Percentiles rank a stretch among this genome's conserved stretches.
These are phyloP conservation scores for Phaeolepiota aurea DNA, from an alignment of 768 basidiomycete genomes.

Conservation along the genomic window DNA sequence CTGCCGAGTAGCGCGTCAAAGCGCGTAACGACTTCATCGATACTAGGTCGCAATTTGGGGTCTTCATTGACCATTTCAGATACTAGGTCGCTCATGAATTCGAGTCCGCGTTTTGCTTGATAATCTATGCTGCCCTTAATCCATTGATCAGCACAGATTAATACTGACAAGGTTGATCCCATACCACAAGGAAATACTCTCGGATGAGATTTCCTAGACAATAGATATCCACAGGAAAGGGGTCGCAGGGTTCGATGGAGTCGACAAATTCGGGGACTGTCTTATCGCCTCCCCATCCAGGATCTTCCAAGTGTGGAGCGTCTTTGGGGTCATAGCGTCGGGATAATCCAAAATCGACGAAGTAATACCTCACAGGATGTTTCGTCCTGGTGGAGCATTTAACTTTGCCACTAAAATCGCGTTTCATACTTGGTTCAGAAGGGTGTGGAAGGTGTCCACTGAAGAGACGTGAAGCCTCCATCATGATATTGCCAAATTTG, in stretches of 20 bases:
- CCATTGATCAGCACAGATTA: neutral
- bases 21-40: neutral
- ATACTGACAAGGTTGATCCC: neutral
- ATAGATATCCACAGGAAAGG: constrained; percentile 20
- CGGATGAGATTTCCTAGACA: constrained; percentile 14
- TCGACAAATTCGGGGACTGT: constrained; percentile 17
- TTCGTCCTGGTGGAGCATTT: constrained; percentile 8
- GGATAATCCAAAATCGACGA: constrained; percentile 19
- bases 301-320: neutral
- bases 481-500: constrained; percentile 10
- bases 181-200: neutral
- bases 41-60: neutral
- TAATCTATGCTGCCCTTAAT: neutral
- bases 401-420: constrained; percentile 7
- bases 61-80: neutral
- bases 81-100: neutral
- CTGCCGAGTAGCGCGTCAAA: neutral
- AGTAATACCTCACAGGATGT: constrained; percentile 16
- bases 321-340: constrained; percentile 3
- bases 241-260: constrained; percentile 13
- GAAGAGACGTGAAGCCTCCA: constrained; percentile 10
- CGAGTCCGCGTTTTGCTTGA: neutral
- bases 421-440: constrained; percentile 5
- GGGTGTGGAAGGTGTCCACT: constrained; percentile 6
- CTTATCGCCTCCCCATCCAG: constrained; percentile 12